Conservation (phyloP, 2,329 filamentous ascomycete genomes). For the Cercospora sojina region DNA sequence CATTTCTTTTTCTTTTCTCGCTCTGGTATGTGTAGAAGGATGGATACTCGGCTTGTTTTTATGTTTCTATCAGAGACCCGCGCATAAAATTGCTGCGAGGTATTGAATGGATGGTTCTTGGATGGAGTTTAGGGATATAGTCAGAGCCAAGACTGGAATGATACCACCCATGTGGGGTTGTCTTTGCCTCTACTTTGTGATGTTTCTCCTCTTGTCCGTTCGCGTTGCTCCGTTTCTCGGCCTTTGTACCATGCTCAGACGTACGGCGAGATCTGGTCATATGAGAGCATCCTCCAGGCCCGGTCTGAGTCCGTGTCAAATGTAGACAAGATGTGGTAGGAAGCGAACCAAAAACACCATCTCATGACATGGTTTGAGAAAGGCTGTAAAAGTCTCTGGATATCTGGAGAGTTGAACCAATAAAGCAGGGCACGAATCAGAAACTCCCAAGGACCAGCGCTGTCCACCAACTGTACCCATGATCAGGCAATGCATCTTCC, state of each 20-base stretch:
- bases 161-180: neutral
- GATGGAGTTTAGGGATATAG: constrained; percentile 1
- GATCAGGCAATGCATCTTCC: neutral
- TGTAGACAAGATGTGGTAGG: no score
- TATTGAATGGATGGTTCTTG: neutral
- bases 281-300: neutral
- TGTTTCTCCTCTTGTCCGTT: neutral
- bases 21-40: neutral
- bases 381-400: neutral
- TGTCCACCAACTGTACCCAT: neutral
- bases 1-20: neutral
- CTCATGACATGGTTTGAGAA: neutral
- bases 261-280: neutral
- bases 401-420: neutral
- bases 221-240: neutral
- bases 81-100: neutral
- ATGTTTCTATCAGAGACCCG: neutral
- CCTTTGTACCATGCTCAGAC: neutral
- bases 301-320: neutral
- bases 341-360: neutral
- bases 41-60: neutral
- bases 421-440: neutral
- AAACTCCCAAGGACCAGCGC: neutral
- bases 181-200: neutral
- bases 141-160: neutral